Evolutionary conservation across 2,329 filamentous ascomycete species (phyloP).

Genomic region (Arthrobotrys musiformis): DNA sequence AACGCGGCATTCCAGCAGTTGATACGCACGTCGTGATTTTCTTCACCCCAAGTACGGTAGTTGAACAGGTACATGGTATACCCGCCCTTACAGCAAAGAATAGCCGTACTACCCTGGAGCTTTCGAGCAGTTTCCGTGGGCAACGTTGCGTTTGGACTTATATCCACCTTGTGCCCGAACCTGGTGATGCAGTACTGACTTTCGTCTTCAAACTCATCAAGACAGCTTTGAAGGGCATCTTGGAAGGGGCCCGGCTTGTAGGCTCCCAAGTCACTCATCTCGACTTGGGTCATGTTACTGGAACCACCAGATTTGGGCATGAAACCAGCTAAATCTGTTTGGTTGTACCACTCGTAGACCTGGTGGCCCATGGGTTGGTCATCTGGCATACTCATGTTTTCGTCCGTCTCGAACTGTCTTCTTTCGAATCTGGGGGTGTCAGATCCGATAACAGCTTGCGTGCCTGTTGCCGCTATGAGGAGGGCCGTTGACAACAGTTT

Average conservation of each 20-base stretch:
- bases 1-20: not conserved
- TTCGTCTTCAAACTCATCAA: not conserved
- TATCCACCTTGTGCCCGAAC: not conserved
- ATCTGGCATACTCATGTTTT: no score
- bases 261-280: no score
- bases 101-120: not conserved
- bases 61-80: conserved; percentile 3
- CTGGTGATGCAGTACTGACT: not conserved
- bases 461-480: not conserved
- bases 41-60: not conserved
- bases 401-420: not conserved
- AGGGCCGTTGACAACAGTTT: not conserved
- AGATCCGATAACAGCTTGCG: not conserved
- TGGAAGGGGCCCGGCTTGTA: not conserved
- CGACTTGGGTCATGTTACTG: no score
- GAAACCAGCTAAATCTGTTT: not conserved
- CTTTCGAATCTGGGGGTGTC: not conserved
- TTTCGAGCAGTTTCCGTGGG: not conserved
- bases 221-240: not conserved
- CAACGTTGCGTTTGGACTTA: no score
- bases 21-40: not conserved
- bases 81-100: conserved; percentile 6
- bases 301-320: no score
- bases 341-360: not conserved
- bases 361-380: not conserved